Conservation (phyloP, 139 green algal genomes). For the Chlamydomonas schloesseri region DNA sequence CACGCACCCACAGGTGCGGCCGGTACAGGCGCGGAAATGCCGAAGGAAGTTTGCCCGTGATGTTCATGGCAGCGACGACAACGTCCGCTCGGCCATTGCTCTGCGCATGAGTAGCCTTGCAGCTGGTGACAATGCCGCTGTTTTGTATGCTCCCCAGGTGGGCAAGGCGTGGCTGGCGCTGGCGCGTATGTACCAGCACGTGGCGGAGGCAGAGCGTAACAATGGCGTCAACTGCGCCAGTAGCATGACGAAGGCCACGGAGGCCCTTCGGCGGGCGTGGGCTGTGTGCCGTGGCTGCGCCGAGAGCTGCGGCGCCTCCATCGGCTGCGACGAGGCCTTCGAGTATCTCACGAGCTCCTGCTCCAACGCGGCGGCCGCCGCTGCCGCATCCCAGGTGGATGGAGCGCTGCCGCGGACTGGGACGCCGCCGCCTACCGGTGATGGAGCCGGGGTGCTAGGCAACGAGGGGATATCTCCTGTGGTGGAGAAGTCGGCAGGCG, state of each 20-base stretch:
- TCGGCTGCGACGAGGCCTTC: slow-evolving; percentile 29
- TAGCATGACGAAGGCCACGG: slow-evolving; percentile 15
- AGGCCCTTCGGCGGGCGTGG: slow-evolving; percentile 39
- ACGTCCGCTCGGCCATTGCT: no score
- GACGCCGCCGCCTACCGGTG: no score
- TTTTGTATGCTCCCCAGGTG: slow-evolving; percentile 2
- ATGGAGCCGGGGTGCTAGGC: no score
- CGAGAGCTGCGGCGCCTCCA: neutral
- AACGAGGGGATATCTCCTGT: no score
- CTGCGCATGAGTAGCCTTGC: no score
- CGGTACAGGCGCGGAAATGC: neutral
- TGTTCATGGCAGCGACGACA: no score
- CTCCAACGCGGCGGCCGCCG: no score
- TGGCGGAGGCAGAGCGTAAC: slow-evolving; percentile 22
- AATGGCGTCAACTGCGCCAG: neutral
- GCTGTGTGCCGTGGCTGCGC: slow-evolving; percentile 28
- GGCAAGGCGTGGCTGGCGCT: slow-evolving; percentile 56
- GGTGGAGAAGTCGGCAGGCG: no score
- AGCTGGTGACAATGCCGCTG: no score
- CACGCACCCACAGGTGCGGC: slow-evolving; percentile 42
- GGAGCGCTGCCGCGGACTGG: no score
- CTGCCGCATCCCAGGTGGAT: no score
- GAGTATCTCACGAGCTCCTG: slow-evolving; percentile 4
- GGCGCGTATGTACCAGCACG: slow-evolving; percentile 53
- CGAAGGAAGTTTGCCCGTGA: neutral